Evolutionary conservation across 1,284 basidiomycete species (phyloP).

Genomic region (Trichosporon sp.): DNA sequence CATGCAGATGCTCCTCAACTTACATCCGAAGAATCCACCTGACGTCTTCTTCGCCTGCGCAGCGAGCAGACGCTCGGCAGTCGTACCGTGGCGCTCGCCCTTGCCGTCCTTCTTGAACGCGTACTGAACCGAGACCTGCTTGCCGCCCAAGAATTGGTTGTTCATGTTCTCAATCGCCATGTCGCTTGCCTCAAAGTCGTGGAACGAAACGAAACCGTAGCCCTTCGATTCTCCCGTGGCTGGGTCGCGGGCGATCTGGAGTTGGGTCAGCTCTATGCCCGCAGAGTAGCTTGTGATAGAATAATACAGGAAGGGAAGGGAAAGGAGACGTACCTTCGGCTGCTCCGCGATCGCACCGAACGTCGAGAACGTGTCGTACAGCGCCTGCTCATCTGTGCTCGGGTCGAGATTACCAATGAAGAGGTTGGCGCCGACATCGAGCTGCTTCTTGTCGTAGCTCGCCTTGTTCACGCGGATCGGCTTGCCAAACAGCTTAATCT

Average conservation of each 20-base stretch:
- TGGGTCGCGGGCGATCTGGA: constrained; percentile 86
- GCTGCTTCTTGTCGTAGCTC: constrained; percentile 93
- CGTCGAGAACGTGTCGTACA: constrained; percentile 93
- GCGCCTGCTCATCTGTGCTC: constrained; percentile 85
- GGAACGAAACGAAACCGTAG: constrained; percentile 95
- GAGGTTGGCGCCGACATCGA: constrained; percentile 96
- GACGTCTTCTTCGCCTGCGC: constrained; percentile 74
- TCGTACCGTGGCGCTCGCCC: constrained; percentile 93
- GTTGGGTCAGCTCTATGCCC: not conserved
- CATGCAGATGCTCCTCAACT: not conserved
- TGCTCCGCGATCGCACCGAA: constrained; percentile 93
- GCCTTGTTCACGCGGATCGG: constrained; percentile 98
- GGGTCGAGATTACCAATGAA: constrained; percentile 95
- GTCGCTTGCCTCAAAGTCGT: constrained; percentile 95
- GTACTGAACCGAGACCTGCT: constrained; percentile 92
- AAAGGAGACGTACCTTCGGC: constrained; percentile 69
- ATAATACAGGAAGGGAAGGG: not conserved
- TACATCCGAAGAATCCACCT: constrained; percentile 55
- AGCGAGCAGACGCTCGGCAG: constrained; percentile 90
- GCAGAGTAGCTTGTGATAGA: not conserved
- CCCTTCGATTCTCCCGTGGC: constrained; percentile 84
- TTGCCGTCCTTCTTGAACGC: constrained; percentile 99
- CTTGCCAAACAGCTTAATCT: constrained; percentile 98
- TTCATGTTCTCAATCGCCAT: constrained; percentile 97
- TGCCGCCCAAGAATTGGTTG: constrained; percentile 96